Conservation (phyloP, 2,329 filamentous ascomycete species). For the Blastomyces emzantsi region DNA sequence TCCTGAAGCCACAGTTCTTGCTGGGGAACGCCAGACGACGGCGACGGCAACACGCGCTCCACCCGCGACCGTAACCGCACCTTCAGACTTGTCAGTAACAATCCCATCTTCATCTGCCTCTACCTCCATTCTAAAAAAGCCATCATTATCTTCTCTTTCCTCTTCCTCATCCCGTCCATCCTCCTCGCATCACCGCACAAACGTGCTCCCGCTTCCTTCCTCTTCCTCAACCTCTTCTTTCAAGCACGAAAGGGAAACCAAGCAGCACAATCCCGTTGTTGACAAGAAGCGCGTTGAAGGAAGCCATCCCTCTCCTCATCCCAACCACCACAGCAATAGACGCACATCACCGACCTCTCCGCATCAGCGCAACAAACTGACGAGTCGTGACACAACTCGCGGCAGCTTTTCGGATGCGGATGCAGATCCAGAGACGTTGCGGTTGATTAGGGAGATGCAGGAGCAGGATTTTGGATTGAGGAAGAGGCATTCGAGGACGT, state of each 20-base stretch:
- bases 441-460: conserved; percentile 37
- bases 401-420: conserved; percentile 23
- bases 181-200: conserved; percentile 12
- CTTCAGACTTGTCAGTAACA: conserved; percentile 8
- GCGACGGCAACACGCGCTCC: not conserved
- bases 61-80: not conserved
- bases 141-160: conserved; percentile 5
- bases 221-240: conserved; percentile 18
- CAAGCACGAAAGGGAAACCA: conserved; percentile 18
- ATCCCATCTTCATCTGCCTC: conserved; percentile 7
- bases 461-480: conserved; percentile 39
- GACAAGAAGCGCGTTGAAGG: conserved; percentile 41
- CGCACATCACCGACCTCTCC: conserved; percentile 13
- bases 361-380: conserved; percentile 21
- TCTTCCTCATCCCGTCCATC: conserved; percentile 7
- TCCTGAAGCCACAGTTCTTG: not conserved
- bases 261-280: conserved; percentile 21
- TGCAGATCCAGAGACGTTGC: conserved; percentile 36
- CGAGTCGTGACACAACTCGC: conserved; percentile 17
- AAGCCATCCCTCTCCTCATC: conserved; percentile 32
- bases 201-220: conserved; percentile 6
- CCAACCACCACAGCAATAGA: conserved; percentile 39
- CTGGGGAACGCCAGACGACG: conserved; percentile 11
- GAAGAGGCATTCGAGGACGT: conserved; percentile 22
- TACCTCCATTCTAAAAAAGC: conserved; percentile 9